phyloP scores from a whole-genome alignment of 2,329 filamentous ascomycete genomes.

The Penicillium capsulatum region DNA sequence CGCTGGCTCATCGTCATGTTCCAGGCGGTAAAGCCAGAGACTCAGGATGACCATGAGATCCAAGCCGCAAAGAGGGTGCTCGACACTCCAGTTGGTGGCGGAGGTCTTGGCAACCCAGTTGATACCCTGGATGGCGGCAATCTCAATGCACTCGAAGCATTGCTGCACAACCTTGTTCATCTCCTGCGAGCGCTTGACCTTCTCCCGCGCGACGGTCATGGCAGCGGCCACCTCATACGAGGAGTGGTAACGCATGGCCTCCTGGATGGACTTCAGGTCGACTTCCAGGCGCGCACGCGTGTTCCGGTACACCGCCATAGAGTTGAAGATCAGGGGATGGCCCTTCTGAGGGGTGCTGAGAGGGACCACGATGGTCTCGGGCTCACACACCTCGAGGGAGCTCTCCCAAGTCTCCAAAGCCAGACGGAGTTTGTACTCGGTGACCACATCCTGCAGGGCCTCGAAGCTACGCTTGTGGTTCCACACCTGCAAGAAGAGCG shows the following conservation, averaged over 20 bases:
- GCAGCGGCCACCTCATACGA: conserved; percentile 94
- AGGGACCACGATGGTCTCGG: conserved; percentile 81
- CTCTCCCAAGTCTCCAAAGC: conserved; percentile 99
- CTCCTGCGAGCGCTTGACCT: conserved; percentile 88
- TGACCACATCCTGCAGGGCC: conserved; percentile 92
- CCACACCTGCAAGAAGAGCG: conserved; percentile 96
- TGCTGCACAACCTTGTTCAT: conserved; percentile 99
- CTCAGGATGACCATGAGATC: conserved; percentile 98
- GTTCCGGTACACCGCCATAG: conserved; percentile 94
- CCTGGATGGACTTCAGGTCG: conserved; percentile 91
- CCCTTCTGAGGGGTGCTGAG: conserved; percentile 93
- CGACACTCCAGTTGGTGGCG: conserved; percentile 97
- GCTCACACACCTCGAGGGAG: conserved; percentile 87
- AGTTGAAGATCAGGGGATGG: conserved; percentile 95
- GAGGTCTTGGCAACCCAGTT: conserved; percentile 98
- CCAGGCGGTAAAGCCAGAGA: conserved; percentile 96
- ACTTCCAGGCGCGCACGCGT: conserved; percentile 88
- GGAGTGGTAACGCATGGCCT: conserved; percentile 93
- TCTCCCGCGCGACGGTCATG: conserved; percentile 91
- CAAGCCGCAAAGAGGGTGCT: conserved; percentile 93
- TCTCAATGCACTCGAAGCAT: conserved; percentile 97
- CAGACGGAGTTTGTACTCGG: conserved; percentile 93
- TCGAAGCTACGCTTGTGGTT: conserved; percentile 99
- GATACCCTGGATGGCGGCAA: conserved; percentile 87
- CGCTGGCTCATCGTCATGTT: conserved; percentile 88